phyloP scores from a whole-genome alignment of 176 grass and related monocot species.

The Carex kokanica region DNA sequence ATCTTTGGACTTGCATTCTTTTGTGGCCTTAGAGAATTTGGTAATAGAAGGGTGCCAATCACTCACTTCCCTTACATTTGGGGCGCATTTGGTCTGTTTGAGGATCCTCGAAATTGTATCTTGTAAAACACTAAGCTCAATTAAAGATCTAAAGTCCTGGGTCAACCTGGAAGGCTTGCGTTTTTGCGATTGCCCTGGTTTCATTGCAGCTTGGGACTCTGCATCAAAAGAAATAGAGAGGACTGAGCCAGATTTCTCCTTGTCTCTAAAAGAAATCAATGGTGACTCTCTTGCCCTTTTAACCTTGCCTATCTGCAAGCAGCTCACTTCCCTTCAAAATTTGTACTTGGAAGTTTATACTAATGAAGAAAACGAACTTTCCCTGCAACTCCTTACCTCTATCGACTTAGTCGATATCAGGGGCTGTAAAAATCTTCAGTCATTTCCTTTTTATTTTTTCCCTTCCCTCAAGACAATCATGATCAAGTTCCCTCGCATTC shows the following conservation, averaged over 20 bases:
- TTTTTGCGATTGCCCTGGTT: rapidly evolving
- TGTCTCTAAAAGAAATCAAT: background rate
- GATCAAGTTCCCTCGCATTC: background rate
- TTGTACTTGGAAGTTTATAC: background rate
- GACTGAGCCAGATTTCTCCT: background rate
- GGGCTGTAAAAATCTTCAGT: rapidly evolving
- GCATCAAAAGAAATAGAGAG: background rate
- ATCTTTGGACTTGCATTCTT: background rate
- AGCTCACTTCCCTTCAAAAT: constrained; percentile 7
- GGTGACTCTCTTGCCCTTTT: background rate
- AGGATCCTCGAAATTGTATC: rapidly evolving
- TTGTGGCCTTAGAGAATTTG: constrained; percentile 13
- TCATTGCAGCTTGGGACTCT: background rate
- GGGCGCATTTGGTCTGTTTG: constrained; percentile 3
- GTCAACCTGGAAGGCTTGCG: background rate
- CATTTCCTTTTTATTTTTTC: constrained; percentile 24
- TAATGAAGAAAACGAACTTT: constrained; percentile 21
- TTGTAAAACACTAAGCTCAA: background rate
- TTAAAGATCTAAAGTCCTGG: constrained; percentile 25
- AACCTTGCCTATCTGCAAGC: constrained; percentile 6
- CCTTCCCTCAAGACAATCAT: background rate
- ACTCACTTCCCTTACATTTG: background rate
- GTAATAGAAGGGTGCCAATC: rapidly evolving
- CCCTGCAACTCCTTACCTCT: constrained; percentile 26
- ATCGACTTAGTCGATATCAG: background rate